phyloP scores from a whole-genome alignment of 2,329 filamentous ascomycete species.

The Canariomyces notabilis region DNA sequence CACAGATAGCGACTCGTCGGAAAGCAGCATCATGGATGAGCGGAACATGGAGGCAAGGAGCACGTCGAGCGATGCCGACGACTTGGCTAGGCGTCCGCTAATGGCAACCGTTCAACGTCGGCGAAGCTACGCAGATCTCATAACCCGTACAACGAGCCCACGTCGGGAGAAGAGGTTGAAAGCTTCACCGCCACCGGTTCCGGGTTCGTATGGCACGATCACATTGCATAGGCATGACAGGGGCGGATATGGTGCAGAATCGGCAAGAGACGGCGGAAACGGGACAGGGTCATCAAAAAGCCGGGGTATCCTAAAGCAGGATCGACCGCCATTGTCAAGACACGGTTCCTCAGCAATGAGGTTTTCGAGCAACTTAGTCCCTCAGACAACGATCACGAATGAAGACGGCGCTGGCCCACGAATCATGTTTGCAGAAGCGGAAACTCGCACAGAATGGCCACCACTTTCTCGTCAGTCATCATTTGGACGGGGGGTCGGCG shows the following conservation, averaged over 20 bases:
- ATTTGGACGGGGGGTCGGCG: constrained; percentile 48
- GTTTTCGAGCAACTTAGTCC: constrained; percentile 70
- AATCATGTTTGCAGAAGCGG: constrained; percentile 66
- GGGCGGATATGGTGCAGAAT: neutral
- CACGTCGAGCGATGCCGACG: constrained; percentile 39
- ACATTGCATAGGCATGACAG: constrained; percentile 8
- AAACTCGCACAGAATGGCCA: constrained; percentile 33
- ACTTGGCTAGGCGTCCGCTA: constrained; percentile 28
- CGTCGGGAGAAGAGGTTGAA: constrained; percentile 21
- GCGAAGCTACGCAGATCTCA: constrained; percentile 39
- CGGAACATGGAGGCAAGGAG: constrained; percentile 37
- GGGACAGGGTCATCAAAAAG: neutral
- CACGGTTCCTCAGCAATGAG: constrained; percentile 50
- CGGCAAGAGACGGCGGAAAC: constrained; percentile 2
- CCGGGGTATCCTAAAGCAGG: constrained; percentile 15
- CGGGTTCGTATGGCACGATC: constrained; percentile 25
- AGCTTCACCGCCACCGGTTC: constrained; percentile 8
- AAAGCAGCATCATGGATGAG: constrained; percentile 22
- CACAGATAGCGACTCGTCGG: constrained; percentile 25
- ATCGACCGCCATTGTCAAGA: constrained; percentile 28
- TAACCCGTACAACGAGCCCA: constrained; percentile 29
- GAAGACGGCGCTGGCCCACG: constrained; percentile 62
- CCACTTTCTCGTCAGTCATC: constrained; percentile 44
- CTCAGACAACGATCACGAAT: constrained; percentile 60
- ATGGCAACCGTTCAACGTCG: constrained; percentile 28